Conservation (phyloP, 805 yeast genomes). For the Metschnikowia lochheadii region DNA sequence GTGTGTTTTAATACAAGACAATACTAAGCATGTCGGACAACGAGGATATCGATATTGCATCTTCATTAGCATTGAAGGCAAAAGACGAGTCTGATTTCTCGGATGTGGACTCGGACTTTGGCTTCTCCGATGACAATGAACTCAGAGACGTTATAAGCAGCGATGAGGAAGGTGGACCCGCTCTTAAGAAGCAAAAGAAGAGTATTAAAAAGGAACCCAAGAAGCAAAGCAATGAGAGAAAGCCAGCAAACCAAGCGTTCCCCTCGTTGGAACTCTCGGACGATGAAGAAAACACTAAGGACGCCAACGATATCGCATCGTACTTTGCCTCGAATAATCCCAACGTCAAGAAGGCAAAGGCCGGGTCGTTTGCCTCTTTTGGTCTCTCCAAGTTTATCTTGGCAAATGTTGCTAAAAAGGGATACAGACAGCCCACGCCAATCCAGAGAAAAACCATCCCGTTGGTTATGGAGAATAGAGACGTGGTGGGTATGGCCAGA, state of each 20-base stretch:
- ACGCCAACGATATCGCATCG: constrained; percentile 44
- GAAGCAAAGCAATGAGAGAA: not conserved
- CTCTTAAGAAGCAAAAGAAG: constrained; percentile 25
- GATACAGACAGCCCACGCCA: constrained; percentile 94
- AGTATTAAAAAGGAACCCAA: constrained; percentile 15
- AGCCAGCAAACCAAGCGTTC: constrained; percentile 22
- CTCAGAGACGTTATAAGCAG: constrained; percentile 48
- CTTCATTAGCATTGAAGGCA: constrained; percentile 48
- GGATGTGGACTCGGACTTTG: constrained; percentile 7
- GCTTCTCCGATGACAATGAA: constrained; percentile 20
- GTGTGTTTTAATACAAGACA: not conserved
- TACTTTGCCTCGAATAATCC: constrained; percentile 41
- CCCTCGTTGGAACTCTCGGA: constrained; percentile 54
- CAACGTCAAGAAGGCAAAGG: constrained; percentile 55
- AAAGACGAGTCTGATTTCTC: constrained; percentile 27
- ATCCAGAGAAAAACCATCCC: constrained; percentile 97
- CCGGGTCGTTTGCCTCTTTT: constrained; percentile 84
- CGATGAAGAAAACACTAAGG: constrained; percentile 32
- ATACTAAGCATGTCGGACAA: constrained; percentile 24
- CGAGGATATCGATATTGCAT: constrained; percentile 60
- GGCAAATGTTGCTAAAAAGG: constrained; percentile 72
- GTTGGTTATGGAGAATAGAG: constrained; percentile 76
- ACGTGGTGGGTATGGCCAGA: constrained; percentile 99
- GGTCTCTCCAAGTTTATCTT: constrained; percentile 75
- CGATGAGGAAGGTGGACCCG: constrained; percentile 29